These are phyloP conservation scores for Xerocomus minutiporus DNA, from an alignment of 1,284 basidiomycete genomes.

Conservation along the genomic window DNA sequence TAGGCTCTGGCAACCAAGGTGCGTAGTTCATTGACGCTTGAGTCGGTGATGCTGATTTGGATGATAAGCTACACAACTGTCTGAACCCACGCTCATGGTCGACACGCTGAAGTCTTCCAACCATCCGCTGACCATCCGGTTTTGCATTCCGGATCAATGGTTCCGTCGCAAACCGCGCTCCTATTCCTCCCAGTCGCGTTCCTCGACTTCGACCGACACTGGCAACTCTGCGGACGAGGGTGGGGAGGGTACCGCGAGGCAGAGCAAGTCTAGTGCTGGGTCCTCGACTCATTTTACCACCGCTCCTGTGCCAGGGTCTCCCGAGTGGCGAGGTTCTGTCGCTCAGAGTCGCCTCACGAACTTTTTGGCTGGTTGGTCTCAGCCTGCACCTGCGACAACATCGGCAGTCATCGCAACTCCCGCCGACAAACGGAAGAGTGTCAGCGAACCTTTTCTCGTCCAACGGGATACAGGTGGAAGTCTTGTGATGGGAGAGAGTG, in stretches of 20 bases:
- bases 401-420: slow-evolving; percentile 23
- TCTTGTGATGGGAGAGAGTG: slow-evolving; percentile 25
- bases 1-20: slow-evolving; percentile 17
- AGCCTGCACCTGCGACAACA: slow-evolving; percentile 36
- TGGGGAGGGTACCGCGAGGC: slow-evolving; percentile 63
- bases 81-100: slow-evolving; percentile 29
- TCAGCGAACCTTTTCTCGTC: slow-evolving; percentile 64
- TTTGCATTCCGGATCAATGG: slow-evolving; percentile 77
- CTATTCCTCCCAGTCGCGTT: slow-evolving; percentile 43
- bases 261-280: slow-evolving; percentile 24
- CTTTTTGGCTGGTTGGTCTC: slow-evolving; percentile 61
- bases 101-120: slow-evolving; percentile 26
- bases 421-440: slow-evolving; percentile 47
- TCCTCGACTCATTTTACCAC: slow-evolving; percentile 7
- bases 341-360: slow-evolving; percentile 60
- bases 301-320: slow-evolving; percentile 19
- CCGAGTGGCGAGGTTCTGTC: slow-evolving; percentile 45
- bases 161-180: slow-evolving; percentile 62
- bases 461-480: slow-evolving; percentile 38
- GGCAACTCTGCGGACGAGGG: slow-evolving; percentile 52
- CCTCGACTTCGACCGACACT: slow-evolving; percentile 49
- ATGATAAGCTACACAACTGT: slow-evolving; percentile 14
- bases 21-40: not conserved
- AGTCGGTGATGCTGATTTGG: not conserved
- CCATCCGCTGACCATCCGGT: slow-evolving; percentile 41